A percentile compares a stretch with the other conserved stretches of the same genome.
These are phyloP conservation scores for Debaryomycetaceae sp. DNA, from an alignment of 1,139 yeast species.

Conservation along the genomic window DNA sequence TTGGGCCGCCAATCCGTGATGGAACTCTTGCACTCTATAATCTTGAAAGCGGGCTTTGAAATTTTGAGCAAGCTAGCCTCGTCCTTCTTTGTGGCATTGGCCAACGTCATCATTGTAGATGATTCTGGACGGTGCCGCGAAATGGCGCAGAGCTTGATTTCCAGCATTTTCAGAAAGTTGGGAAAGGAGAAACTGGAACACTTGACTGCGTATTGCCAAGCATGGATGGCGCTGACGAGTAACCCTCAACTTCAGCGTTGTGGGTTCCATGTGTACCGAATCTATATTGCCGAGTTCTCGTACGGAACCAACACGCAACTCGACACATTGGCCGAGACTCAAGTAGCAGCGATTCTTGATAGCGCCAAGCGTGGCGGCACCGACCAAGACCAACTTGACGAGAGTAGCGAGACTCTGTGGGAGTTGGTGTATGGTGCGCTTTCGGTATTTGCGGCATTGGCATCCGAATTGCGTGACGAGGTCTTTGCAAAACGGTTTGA, in stretches of 20 bases:
- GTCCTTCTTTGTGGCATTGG: constrained; percentile 74
- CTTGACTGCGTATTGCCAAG: constrained; percentile 47
- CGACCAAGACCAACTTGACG: constrained; percentile 12
- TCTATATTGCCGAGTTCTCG: constrained; percentile 46
- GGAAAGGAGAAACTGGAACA: constrained; percentile 28
- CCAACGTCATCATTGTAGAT: constrained; percentile 71
- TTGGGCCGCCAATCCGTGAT: constrained; percentile 84
- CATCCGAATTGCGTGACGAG: constrained; percentile 17
- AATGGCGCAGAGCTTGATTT: constrained; percentile 61
- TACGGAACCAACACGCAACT: constrained; percentile 24
- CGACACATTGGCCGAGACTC: constrained; percentile 27
- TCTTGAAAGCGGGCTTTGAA: constrained; percentile 55
- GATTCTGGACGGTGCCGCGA: constrained; percentile 76
- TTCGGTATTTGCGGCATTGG: constrained; percentile 38
- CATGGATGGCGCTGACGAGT: constrained; percentile 52
- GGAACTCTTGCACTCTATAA: constrained; percentile 69
- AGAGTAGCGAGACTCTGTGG: constrained; percentile 46
- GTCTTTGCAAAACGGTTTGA: constrained; percentile 21
- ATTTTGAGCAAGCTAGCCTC: constrained; percentile 52
- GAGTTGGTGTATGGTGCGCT: constrained; percentile 63
- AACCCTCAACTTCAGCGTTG: constrained; percentile 56
- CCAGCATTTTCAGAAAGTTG: constrained; percentile 44
- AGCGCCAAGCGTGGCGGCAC: constrained; percentile 19
- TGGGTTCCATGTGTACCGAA: constrained; percentile 64
- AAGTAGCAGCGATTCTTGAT: constrained; percentile 27